Conservation (phyloP, 2,329 filamentous ascomycete species). For the Colletotrichum caudatum region DNA sequence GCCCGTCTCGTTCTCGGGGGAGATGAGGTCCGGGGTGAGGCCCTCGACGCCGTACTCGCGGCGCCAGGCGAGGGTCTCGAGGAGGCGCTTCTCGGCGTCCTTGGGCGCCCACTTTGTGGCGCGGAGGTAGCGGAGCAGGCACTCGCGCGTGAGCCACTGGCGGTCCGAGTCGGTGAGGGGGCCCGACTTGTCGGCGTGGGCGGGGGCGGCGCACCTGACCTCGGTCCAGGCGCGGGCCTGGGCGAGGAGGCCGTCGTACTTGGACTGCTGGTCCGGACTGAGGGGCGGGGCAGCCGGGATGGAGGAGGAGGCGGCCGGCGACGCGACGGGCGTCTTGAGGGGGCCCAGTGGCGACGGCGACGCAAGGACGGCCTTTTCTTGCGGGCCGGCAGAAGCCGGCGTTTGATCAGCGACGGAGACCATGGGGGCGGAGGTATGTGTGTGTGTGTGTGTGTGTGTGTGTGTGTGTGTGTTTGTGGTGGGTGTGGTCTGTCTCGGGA, state of each 20-base stretch:
- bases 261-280: slow-evolving; percentile 80
- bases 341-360: slow-evolving; percentile 26
- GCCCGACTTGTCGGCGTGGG: slow-evolving; percentile 67
- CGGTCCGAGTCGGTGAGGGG: slow-evolving; percentile 83
- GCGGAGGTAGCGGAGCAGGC: slow-evolving; percentile 90
- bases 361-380: slow-evolving; percentile 24
- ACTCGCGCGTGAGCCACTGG: slow-evolving; percentile 93
- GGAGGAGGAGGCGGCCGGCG: slow-evolving; percentile 68
- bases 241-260: slow-evolving; percentile 83
- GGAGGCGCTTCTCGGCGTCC: slow-evolving; percentile 82
- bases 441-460: too few relatives aligned
- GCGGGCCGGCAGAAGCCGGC: slow-evolving; percentile 19
- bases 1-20: slow-evolving; percentile 93
- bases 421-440: slow-evolving; percentile 14
- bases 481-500: slow-evolving; percentile 9
- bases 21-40: slow-evolving; percentile 87
- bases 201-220: slow-evolving; percentile 65
- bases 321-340: slow-evolving; percentile 67
- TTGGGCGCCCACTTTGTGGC: slow-evolving; percentile 90
- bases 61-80: slow-evolving; percentile 86
- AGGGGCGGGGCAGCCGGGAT: slow-evolving; percentile 70
- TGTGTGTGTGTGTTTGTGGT: too few relatives aligned
- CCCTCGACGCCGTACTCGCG: slow-evolving; percentile 87
- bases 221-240: slow-evolving; percentile 78
- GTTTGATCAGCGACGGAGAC: slow-evolving; percentile 37